Percentiles rank a stretch among this genome's conserved stretches.
These are phyloP conservation scores for Fraxinus xanthoxyloides DNA, from an alignment of 305 asterid genomes.

Conservation along the genomic window DNA sequence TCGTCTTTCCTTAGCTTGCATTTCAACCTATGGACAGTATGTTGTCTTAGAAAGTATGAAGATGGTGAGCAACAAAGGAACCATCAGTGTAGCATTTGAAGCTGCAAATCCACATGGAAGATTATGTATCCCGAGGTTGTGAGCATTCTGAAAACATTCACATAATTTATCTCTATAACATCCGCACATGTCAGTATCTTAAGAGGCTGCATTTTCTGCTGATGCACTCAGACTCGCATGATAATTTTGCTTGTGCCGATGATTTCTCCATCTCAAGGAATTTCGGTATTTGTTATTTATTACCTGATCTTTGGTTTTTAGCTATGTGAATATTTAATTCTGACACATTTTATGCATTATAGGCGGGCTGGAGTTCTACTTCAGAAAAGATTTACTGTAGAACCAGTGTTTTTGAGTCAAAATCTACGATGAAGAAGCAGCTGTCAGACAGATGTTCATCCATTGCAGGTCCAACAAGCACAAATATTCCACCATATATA, in stretches of 20 bases:
- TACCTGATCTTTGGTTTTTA: background rate
- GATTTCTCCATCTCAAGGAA: background rate
- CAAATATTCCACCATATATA: background rate
- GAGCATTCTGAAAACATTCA: background rate
- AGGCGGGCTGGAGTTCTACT: background rate
- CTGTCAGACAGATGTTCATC: background rate
- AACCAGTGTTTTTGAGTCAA: background rate
- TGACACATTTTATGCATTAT: background rate
- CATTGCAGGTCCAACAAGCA: background rate
- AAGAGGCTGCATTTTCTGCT: background rate
- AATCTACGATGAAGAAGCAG: background rate
- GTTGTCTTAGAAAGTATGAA: background rate
- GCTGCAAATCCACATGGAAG: background rate
- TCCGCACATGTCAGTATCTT: background rate
- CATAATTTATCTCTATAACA: background rate
- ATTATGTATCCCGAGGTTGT: background rate
- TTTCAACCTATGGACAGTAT: background rate
- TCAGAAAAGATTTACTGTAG: background rate
- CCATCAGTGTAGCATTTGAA: background rate
- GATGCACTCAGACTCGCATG: background rate
- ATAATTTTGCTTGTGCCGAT: background rate
- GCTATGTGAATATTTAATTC: background rate
- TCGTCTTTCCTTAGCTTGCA: background rate
- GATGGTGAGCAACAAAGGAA: background rate
- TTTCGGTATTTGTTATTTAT: background rate